A percentile compares a stretch with the other conserved stretches of the same genome.
Evolutionary conservation across 257 asterid genomes (phyloP).

Genomic region (Prunella vulgaris): DNA sequence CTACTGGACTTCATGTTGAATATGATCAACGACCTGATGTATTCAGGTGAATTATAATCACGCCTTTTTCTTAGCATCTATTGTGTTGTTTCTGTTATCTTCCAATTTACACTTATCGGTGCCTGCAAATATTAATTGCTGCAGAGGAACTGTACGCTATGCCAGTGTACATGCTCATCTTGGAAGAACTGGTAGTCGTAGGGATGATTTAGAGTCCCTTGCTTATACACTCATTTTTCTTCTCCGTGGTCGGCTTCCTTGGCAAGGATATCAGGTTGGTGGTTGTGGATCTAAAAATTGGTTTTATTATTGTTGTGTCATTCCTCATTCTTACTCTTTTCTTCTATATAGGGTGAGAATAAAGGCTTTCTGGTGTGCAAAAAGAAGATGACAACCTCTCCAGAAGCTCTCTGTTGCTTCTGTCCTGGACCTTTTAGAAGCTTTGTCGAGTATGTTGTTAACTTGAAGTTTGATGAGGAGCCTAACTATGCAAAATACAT

Average conservation of each 20-base stretch:
- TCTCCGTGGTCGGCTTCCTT: conserved; percentile 65
- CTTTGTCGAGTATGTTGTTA: conserved; percentile 52
- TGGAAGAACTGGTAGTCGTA: conserved; percentile 68
- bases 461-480: conserved; percentile 64
- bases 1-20: conserved; percentile 55
- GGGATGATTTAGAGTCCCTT: conserved; percentile 80
- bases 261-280: conserved; percentile 72
- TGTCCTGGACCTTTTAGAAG: conserved; percentile 60
- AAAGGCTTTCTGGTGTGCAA: conserved; percentile 70
- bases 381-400: conserved; percentile 70
- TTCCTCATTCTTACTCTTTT: neutral
- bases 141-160: conserved; percentile 72
- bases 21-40: conserved; percentile 68
- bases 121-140: conserved; percentile 17
- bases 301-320: neutral
- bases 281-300: neutral
- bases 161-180: conserved; percentile 79
- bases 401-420: conserved; percentile 62
- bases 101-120: neutral
- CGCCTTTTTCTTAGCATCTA: neutral
- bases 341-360: conserved; percentile 50
- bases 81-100: neutral
- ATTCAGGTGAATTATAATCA: conserved; percentile 37
- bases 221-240: conserved; percentile 69
- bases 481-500: conserved; percentile 61